phyloP scores from a whole-genome alignment of 805 yeast genomes.

The Pichia ethanolica region DNA sequence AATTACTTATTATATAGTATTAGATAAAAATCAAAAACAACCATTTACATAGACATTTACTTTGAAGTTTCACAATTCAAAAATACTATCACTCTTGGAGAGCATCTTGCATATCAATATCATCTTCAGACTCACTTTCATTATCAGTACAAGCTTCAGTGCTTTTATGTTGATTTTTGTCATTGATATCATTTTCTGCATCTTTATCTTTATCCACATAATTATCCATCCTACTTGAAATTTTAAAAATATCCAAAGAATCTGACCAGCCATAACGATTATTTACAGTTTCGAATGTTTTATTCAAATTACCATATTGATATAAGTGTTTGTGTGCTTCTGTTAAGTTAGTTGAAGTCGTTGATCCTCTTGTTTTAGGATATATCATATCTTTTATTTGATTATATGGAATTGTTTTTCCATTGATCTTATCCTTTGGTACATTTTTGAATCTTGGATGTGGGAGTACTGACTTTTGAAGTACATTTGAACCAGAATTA shows the following conservation, averaged over 20 bases:
- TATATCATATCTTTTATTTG: constrained; percentile 14
- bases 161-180: too few relatives aligned
- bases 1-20: too few relatives aligned
- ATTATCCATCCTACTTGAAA: neutral
- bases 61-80: neutral
- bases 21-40: too few relatives aligned
- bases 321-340: constrained; percentile 14
- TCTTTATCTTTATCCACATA: neutral
- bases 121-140: neutral
- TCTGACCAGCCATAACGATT: constrained; percentile 17
- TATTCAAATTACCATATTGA: constrained; percentile 14
- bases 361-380: constrained; percentile 8
- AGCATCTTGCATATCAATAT: constrained; percentile 3
- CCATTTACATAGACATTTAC: neutral
- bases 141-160: neutral
- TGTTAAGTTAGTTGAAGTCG: constrained; percentile 9
- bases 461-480: neutral
- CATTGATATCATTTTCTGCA: neutral
- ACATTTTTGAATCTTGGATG: constrained; percentile 13
- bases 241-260: constrained; percentile 10
- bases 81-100: neutral
- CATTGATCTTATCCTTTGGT: constrained; percentile 8
- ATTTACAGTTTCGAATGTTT: constrained; percentile 14
- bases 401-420: constrained; percentile 7
- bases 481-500: neutral